Conservation (phyloP, 352 stramenopile species). For the Globisporangium nunn region DNA sequence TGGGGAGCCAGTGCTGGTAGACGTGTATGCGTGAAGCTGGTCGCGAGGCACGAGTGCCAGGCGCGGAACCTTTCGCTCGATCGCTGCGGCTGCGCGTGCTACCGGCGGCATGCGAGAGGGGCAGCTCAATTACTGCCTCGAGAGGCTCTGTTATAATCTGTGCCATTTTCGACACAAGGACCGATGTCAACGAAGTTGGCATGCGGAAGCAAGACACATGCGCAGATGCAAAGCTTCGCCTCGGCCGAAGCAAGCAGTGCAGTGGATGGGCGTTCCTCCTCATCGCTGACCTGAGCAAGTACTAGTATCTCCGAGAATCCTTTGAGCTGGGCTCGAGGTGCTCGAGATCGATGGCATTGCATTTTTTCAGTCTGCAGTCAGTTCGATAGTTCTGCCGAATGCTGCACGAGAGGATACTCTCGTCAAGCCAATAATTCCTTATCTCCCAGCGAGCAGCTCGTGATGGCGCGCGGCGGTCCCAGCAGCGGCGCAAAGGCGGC, state of each 20-base stretch:
- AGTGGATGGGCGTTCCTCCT: no score
- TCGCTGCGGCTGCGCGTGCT: slow-evolving; percentile 5
- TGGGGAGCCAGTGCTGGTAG: neutral
- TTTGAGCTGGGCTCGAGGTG: no score
- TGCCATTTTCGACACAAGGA: no score
- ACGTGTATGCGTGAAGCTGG: slow-evolving; percentile 11
- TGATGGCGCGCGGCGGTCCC: slow-evolving; percentile 19
- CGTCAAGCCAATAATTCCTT: neutral
- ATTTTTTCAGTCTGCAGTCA: neutral
- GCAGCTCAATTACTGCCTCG: no score
- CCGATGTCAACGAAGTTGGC: no score
- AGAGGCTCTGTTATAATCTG: no score
- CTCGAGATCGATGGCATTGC: no score
- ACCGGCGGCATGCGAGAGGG: neutral
- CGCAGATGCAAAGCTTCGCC: no score
- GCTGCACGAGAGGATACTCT: slow-evolving; percentile 1
- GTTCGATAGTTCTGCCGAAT: slow-evolving; percentile 1
- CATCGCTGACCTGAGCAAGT: no score
- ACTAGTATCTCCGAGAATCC: no score
- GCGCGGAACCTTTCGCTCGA: slow-evolving; percentile 29
- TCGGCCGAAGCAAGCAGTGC: no score
- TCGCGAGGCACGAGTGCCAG: slow-evolving; percentile 45
- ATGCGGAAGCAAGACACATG: no score
- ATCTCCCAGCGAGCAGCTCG: neutral
- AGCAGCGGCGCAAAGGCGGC: slow-evolving; percentile 8